Evolutionary conservation across 2,329 filamentous ascomycete species (phyloP), one percentile per base, ranked within the genome.

Genomic region (Teratosphaeria zuluensis): DNA sequence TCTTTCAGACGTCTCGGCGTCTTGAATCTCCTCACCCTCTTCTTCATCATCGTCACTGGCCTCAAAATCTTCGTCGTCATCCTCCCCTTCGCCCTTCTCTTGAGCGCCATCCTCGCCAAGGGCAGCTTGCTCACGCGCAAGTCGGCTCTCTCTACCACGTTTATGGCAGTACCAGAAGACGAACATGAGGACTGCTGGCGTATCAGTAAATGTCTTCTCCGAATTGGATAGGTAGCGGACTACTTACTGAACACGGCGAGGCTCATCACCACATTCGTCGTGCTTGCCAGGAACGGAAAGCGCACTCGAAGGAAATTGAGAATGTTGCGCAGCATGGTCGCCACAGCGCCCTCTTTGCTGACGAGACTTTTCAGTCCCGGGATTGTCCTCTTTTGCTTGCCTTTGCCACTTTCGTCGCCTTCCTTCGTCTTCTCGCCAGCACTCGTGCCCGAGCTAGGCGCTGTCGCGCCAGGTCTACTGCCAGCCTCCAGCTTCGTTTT

Each of bases 91-190:
- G 6, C 59, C 62, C 19, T 51, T 62, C 16, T 61, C 61, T 24
- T 48, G 56, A 9, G 53, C 59, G 7, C 63, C 59, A 6, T 59
- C 58, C 33, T 60, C 59, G 30, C 55, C 62, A 30, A 35, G 57
- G 1, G 54, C 58, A 14, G 59, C 64, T n/a, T 52, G 59, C 48
- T 56, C 60, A 19, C 64, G 63, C 2, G 67, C 86, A 12, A 97
- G 82, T 55, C 94, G 84, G 6, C 85, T 86, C 76, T 99, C 92
- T 52, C 85, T 85, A 46, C 94, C 94, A 57, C 94, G 88, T 78
- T 97, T 97, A 75, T 97, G 88, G 76, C 92, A 97, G 76, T 97
- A 99, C 92, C 92, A 99, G 67, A 97, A 86, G 52, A 95, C 90
- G 70, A 96, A 94, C 58, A 99, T 82, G 16, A 97, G 81, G 57